A percentile compares a stretch with the other conserved stretches of the same genome.
These are phyloP conservation scores for Diutina ranongensis DNA, from an alignment of 1,139 yeast genomes.

Conservation along the genomic window DNA sequence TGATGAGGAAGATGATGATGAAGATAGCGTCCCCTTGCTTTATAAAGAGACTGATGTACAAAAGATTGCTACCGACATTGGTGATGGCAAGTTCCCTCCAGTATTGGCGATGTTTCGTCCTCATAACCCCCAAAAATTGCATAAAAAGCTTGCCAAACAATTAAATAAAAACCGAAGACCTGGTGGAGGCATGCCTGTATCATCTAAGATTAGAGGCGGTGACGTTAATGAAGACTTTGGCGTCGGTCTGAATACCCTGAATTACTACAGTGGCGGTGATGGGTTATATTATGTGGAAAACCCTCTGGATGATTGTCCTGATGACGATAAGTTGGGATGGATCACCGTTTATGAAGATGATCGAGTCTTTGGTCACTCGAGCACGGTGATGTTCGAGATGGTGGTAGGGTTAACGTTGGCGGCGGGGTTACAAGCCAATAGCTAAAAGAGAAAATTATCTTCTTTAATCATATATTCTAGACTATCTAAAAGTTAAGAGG, in stretches of 20 bases:
- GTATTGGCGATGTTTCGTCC: conserved; percentile 45
- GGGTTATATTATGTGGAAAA: conserved; percentile 33
- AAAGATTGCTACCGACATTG: conserved; percentile 20
- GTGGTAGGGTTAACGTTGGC: conserved; percentile 45
- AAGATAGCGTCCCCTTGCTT: conserved; percentile 14
- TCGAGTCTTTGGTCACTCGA: conserved; percentile 11
- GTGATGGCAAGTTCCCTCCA: conserved; percentile 23
- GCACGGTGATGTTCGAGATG: conserved; percentile 41
- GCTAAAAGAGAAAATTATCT: too few relatives aligned
- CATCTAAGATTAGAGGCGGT: neutral
- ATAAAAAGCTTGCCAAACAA: conserved; percentile 26
- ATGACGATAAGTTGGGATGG: conserved; percentile 53
- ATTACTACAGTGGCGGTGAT: conserved; percentile 42
- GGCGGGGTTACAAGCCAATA: conserved; percentile 8
- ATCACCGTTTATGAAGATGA: conserved; percentile 44
- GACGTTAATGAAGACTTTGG: conserved; percentile 16
- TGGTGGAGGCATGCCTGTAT: neutral
- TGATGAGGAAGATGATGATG: conserved; percentile 9
- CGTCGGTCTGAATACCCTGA: conserved; percentile 20
- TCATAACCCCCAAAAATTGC: conserved; percentile 29
- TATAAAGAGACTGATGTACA: conserved; percentile 14
- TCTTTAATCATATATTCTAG: neutral
- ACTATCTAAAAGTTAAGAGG: conserved; percentile 46
- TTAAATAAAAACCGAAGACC: conserved; percentile 11
- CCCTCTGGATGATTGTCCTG: conserved; percentile 50